These are phyloP conservation scores for Sporothrix brunneoviolacea DNA, from an alignment of 2,329 filamentous ascomycete genomes.

Conservation along the genomic window DNA sequence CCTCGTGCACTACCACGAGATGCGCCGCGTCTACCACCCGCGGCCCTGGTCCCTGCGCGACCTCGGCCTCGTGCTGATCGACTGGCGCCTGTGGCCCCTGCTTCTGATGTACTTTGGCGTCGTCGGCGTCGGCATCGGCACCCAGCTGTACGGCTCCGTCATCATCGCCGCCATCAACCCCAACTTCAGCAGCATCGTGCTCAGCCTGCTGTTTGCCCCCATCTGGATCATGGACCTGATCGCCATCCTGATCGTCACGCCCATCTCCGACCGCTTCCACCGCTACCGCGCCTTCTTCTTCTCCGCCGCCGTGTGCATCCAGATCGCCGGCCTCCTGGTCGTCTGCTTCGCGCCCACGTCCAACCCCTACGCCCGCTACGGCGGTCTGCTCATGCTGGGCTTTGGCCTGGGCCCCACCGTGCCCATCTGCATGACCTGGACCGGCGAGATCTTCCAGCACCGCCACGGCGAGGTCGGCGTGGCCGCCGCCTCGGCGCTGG, in stretches of 20 bases:
- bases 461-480: conserved; percentile 88
- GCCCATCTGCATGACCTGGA: conserved; percentile 92
- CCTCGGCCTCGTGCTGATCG: conserved; percentile 62
- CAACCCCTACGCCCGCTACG: conserved; percentile 77
- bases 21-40: conserved; percentile 72
- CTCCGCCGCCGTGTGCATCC: conserved; percentile 64
- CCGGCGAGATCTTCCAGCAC: conserved; percentile 80
- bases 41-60: conserved; percentile 68
- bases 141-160: conserved; percentile 79
- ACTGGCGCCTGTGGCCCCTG: conserved; percentile 85
- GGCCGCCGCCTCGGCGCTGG: conserved; percentile 75
- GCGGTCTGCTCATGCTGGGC: conserved; percentile 80
- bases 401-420: conserved; percentile 88
- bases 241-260: conserved; percentile 78
- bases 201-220: conserved; percentile 79
- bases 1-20: conserved; percentile 72
- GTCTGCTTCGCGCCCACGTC: conserved; percentile 62
- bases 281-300: conserved; percentile 75
- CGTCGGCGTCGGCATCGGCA: conserved; percentile 85
- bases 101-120: conserved; percentile 92
- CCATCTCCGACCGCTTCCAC: conserved; percentile 82
- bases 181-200: conserved; percentile 61
- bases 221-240: conserved; percentile 96
- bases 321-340: conserved; percentile 73
- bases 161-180: conserved; percentile 78